These are phyloP conservation scores for Begonia masoniana DNA, from an alignment of 306 rosid species.

Conservation along the genomic window DNA sequence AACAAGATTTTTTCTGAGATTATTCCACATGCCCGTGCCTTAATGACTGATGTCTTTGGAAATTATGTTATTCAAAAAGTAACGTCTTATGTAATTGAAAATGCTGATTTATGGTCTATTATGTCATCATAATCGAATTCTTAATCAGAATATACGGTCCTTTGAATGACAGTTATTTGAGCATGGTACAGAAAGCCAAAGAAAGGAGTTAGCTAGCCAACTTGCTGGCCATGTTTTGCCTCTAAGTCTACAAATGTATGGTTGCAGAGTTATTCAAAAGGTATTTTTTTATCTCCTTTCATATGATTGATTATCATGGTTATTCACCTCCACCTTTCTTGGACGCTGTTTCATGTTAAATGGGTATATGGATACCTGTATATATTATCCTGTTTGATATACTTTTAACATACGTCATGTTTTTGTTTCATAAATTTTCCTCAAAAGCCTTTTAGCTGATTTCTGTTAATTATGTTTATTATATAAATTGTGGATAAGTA, in stretches of 20 bases:
- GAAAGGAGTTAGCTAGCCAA: conserved; percentile 72
- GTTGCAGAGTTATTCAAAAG: conserved; percentile 98
- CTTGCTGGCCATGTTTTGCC: conserved; percentile 79
- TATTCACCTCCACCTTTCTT: too few relatives aligned
- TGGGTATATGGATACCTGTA: too few relatives aligned
- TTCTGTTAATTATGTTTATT: too few relatives aligned
- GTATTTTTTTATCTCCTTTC: conserved; percentile 20
- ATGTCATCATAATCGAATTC: too few relatives aligned
- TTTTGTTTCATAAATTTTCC: too few relatives aligned
- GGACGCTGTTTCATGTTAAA: too few relatives aligned
- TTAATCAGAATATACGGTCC: conserved; percentile 14
- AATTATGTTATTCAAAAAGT: conserved; percentile 97
- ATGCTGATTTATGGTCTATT: conserved; percentile 1
- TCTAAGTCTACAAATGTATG: conserved; percentile 98
- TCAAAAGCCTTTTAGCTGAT: too few relatives aligned
- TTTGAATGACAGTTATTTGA: conserved; percentile 69
- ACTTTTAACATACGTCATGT: too few relatives aligned
- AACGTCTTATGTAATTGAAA: conserved; percentile 17
- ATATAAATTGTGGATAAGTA: too few relatives aligned
- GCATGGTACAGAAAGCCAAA: conserved; percentile 81
- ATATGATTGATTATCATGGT: too few relatives aligned
- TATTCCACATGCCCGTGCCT: conserved; percentile 67
- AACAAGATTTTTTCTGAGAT: conserved; percentile 79
- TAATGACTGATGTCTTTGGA: conserved; percentile 97
- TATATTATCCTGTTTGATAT: too few relatives aligned